Evolutionary conservation across 495 filamentous ascomycete genomes (phyloP), one percentile per base, ranked within the genome.

Genomic region (Lophium mytilinum): DNA sequence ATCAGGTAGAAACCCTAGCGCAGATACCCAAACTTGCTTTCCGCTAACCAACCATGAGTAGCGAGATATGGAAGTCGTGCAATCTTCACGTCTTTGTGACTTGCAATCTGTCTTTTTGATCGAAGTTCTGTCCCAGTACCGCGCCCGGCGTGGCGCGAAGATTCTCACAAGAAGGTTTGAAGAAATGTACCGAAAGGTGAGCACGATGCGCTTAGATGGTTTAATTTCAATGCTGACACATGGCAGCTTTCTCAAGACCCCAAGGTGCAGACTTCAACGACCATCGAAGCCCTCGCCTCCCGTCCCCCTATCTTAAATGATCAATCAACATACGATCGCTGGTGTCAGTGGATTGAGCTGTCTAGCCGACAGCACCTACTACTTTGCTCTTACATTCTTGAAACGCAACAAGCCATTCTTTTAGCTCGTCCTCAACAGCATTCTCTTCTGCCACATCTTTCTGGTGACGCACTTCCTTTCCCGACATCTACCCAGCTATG

Each of bases 71-170:
- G 58, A 65, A 17, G 50, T 54, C 19, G 60, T 59, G 35, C 60
- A 69, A 45, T 40, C 63, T 12, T 58, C 57, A 30, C 63, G 68
- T 7, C 24, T 68, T 9, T 66, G 58, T 40, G 68, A 72, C 49
- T 59, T 62, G 46, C 70, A 72, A 63, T 63, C 64, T 10, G 17
- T 70, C 2, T 51, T 70, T 37, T 60, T 72, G 21, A 35, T 66
- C 11, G 70, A 72, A 56, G 48, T 68, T 12, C 66, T 67, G 15
- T 62, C 69, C 11, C 64, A 70, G 35, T 72, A 66, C 57, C 61
- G 63, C 48, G 65, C 60, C 19, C 60, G 66, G 37, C 67, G 70
- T 3, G 61, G 63, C 15, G 56, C 70, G 3, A 55, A 61, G 35
- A 53, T 56, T 11, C 62, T 70, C 15, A 66, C 63, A 4, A 50